Base-by-base conservation (phyloP, 2,329 filamentous ascomycete species). In the Celoporthe dispersa region DNA sequence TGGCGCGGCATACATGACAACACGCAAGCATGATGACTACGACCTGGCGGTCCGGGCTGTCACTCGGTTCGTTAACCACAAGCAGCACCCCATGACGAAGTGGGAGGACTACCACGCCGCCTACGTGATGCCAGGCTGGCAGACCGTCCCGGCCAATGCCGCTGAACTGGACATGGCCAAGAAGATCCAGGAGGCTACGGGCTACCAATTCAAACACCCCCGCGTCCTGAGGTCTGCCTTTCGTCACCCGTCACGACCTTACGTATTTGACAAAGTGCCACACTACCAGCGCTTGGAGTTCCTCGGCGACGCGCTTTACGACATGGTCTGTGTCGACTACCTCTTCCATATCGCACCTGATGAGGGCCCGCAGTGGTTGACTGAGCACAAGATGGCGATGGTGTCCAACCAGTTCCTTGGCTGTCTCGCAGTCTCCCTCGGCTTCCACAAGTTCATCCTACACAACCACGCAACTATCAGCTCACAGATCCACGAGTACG, bases 331-430 rank as follows among this genome's bases (percentile, higher is more conserved):
- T 75, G 91, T 98, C 68, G 92, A 94, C 75, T 90, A 93, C 75
- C 85, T 99, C 4, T 98, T 94, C 81, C 86, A 90, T 74, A 85
- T 84, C 3, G 94, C 92, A 75, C 94, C 94, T 0, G 83, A 88
- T 66, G 92, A 91, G 70, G 94, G 97, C 76, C 95, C 96, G 0
- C 94, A 98, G 78, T 98, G 95, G 95, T 85, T 99, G 70, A 98
- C 96, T 0, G 96, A 98, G 80, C 95, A 98, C 85, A 98, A 98
- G 82, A 98, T 97, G 90, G 94, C 94, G n/a, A 98, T 99, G 93
- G 94, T 96, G 0, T 96, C 93, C 67, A 99, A 99, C 81, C 94
- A 94, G 71, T 99, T 98, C 77, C 86, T 98, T 1, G 94, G 92
- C 1, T 93, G 90, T 25, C 84, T 98, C 3, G 92, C 92, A 70